Percentiles rank a stretch among this genome's conserved stretches.
Evolutionary conservation across 441 rosid genomes (phyloP).

Genomic region (Pelargonium australe): DNA sequence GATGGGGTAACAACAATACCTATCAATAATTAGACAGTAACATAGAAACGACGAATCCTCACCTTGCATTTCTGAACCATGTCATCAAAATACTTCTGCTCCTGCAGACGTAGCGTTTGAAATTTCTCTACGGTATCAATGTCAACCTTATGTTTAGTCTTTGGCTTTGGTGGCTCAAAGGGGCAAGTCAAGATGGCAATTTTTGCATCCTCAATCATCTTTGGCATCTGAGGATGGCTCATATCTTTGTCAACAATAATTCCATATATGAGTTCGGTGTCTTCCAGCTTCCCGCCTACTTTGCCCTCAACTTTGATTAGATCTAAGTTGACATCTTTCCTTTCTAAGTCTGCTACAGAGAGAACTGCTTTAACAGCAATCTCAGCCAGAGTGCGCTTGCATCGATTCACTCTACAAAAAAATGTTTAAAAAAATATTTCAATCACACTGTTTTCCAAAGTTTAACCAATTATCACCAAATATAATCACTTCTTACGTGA

Average conservation of each 20-base stretch:
- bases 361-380: constrained; percentile 94
- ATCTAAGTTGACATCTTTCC: constrained; percentile 90
- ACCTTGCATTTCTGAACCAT: constrained; percentile 99
- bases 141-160: constrained; percentile 98
- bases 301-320: constrained; percentile 91
- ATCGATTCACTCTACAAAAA: constrained; percentile 73
- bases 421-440: constrained; percentile 10
- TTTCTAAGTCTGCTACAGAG: constrained; percentile 91
- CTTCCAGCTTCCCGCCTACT: constrained; percentile 90
- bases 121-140: constrained; percentile 95
- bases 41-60: neutral
- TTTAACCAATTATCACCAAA: neutral
- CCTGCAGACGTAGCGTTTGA: constrained; percentile 79
- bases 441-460: too few relatives aligned
- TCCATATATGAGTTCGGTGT: constrained; percentile 81
- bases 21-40: neutral
- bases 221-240: constrained; percentile 99
- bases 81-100: constrained; percentile 88
- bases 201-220: constrained; percentile 78
- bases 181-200: constrained; percentile 97
- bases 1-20: neutral
- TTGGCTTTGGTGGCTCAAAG: constrained; percentile 97
- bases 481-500: neutral
- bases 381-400: constrained; percentile 86
- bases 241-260: constrained; percentile 84